Evolutionary conservation across 2,329 filamentous ascomycete genomes (phyloP).

Genomic region (Pestalotiopsis fici): DNA sequence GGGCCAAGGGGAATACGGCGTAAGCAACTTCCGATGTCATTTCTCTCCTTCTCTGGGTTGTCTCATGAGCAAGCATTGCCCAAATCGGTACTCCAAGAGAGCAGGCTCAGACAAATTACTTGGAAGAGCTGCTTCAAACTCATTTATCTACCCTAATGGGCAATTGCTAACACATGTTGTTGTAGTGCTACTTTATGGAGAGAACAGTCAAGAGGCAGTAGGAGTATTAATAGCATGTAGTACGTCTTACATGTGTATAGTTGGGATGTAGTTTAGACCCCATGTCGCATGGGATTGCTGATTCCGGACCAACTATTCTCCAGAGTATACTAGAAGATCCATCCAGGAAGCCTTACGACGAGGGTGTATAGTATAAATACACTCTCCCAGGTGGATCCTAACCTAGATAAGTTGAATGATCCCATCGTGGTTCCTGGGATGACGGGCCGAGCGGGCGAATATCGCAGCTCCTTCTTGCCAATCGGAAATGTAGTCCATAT

Average conservation of each 20-base stretch:
- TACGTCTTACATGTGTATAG: background rate
- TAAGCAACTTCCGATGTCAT: too few relatives aligned
- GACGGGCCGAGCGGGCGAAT: background rate
- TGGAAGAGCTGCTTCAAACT: too few relatives aligned
- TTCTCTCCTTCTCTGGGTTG: too few relatives aligned
- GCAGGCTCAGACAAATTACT: too few relatives aligned
- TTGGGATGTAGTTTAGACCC: background rate
- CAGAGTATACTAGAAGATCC: background rate
- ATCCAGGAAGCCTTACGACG: background rate
- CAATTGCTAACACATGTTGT: too few relatives aligned
- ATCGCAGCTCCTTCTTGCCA: background rate
- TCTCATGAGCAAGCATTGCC: too few relatives aligned
- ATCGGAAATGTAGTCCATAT: background rate
- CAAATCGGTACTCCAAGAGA: too few relatives aligned
- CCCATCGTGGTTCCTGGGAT: background rate
- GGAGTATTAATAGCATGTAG: too few relatives aligned
- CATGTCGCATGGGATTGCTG: background rate
- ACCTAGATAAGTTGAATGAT: background rate
- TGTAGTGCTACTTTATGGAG: conserved; percentile 25
- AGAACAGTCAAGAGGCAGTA: background rate
- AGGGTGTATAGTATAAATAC: background rate
- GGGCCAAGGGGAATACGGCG: conserved; percentile 18
- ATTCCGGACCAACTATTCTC: background rate
- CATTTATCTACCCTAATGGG: too few relatives aligned
- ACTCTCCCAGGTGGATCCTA: background rate